Evolutionary conservation across 108 stramenopile genomes (phyloP).

Genomic region (Tribonema minus): DNA sequence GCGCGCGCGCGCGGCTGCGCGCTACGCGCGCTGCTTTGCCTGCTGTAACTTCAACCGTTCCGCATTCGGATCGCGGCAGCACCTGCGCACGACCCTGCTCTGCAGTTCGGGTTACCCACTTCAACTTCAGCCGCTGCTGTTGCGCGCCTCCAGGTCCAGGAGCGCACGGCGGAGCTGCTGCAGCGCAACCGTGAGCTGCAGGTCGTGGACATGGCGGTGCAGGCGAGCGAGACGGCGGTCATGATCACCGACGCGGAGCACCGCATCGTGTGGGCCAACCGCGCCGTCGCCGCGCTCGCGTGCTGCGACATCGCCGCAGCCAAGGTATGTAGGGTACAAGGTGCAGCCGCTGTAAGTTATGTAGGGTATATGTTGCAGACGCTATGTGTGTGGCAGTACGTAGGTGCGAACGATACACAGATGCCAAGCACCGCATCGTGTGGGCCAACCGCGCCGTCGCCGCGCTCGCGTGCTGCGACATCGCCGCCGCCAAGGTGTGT

Average conservation of each 20-base stretch:
- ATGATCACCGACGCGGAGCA: not conserved
- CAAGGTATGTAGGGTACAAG: no score
- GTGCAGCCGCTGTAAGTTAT: no score
- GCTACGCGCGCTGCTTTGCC: no score
- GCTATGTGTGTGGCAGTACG: no score
- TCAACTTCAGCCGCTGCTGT: not conserved
- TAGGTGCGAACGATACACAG: no score
- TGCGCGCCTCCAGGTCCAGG: not conserved
- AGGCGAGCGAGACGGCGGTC: not conserved
- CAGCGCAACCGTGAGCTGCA: not conserved
- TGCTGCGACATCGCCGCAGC: no score
- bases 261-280: not conserved
- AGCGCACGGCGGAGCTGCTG: not conserved
- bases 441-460: not conserved
- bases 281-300: not conserved
- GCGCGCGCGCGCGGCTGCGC: no score
- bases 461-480: not conserved
- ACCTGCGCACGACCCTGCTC: no score
- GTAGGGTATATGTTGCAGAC: no score
- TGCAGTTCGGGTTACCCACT: no score
- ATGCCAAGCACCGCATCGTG: not conserved
- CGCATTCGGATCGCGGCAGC: not conserved
- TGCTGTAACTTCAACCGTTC: not conserved
- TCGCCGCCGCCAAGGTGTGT: no score
- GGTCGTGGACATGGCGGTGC: not conserved